Evolutionary conservation across 441 rosid species (phyloP).

Genomic region (Pelargonium australe): DNA sequence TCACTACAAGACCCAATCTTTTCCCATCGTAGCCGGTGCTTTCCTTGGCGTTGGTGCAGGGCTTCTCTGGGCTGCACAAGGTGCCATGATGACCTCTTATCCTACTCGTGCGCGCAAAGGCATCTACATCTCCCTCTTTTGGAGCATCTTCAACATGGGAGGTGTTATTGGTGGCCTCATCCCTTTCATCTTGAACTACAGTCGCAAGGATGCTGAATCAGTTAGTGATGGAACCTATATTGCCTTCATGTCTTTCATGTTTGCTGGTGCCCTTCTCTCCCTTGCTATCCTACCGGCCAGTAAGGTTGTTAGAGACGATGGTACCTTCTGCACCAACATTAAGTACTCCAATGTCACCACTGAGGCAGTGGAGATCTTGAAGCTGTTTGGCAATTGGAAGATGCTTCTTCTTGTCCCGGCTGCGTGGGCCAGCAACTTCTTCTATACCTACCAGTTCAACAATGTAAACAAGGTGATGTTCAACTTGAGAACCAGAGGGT

Average conservation of each 20-base stretch:
- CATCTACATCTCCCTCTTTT: background rate
- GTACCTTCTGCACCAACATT: conserved; percentile 1
- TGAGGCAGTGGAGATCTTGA: background rate
- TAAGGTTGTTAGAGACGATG: conserved; percentile 1
- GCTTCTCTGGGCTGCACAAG: conserved; percentile 1
- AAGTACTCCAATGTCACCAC: conserved; percentile 1
- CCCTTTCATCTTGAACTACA: conserved; percentile 4
- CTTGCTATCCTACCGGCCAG: background rate
- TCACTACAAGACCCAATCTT: background rate
- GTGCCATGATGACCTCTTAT: background rate
- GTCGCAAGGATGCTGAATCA: background rate
- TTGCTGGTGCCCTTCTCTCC: background rate
- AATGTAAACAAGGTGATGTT: background rate
- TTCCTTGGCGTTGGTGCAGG: conserved; percentile 1
- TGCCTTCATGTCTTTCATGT: background rate
- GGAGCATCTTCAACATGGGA: conserved; percentile 5
- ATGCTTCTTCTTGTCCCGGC: background rate
- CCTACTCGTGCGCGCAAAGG: background rate
- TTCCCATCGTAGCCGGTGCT: background rate
- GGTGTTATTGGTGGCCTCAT: background rate
- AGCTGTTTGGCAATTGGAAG: background rate
- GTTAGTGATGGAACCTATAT: background rate
- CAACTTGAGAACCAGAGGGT: conserved; percentile 5
- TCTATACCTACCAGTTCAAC: conserved; percentile 3
- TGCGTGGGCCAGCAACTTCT: conserved; percentile 2